Evolutionary conservation across 1,284 basidiomycete species (phyloP).

Genomic region (Macrocystidia cucumis): DNA sequence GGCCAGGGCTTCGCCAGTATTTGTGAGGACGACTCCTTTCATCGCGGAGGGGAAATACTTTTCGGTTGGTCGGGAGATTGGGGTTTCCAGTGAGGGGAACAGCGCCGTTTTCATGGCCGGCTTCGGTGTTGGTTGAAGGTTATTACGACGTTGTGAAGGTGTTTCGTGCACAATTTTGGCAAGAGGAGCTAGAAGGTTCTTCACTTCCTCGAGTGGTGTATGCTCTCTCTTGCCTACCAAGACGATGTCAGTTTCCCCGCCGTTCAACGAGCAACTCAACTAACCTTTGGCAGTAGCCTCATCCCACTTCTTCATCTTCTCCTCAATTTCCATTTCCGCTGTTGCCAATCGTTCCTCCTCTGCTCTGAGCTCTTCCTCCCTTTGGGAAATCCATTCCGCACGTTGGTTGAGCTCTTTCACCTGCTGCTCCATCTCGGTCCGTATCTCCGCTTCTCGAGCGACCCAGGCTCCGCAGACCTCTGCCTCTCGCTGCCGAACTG

Average conservation of each 20-base stretch:
- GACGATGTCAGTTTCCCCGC: constrained; percentile 1
- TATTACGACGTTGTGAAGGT: constrained; percentile 15
- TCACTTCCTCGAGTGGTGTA: constrained; percentile 64
- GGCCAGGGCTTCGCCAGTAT: constrained; percentile 60
- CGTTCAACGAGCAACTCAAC: constrained; percentile 1
- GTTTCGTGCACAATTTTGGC: constrained; percentile 28
- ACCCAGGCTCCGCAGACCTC: constrained; percentile 63
- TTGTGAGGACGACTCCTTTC: constrained; percentile 74
- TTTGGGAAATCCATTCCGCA: constrained; percentile 41
- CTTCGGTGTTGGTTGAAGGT: constrained; percentile 18
- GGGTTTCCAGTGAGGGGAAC: constrained; percentile 25
- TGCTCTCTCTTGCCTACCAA: constrained; percentile 44
- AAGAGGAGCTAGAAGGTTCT: constrained; percentile 54
- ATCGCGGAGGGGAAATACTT: constrained; percentile 53
- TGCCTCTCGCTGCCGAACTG: constrained; percentile 60
- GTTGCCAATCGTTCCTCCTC: constrained; percentile 44
- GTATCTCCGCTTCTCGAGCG: constrained; percentile 47
- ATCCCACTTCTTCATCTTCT: constrained; percentile 33
- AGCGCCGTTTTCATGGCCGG: constrained; percentile 9
- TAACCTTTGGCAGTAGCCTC: constrained; percentile 27
- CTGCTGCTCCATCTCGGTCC: constrained; percentile 36
- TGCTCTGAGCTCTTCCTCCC: constrained; percentile 42
- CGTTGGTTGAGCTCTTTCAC: constrained; percentile 45
- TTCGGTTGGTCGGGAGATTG: constrained; percentile 21
- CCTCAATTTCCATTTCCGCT: constrained; percentile 38